These are phyloP conservation scores for Tetracladium maxilliforme DNA, from an alignment of 2,329 filamentous ascomycete species.

Conservation along the genomic window DNA sequence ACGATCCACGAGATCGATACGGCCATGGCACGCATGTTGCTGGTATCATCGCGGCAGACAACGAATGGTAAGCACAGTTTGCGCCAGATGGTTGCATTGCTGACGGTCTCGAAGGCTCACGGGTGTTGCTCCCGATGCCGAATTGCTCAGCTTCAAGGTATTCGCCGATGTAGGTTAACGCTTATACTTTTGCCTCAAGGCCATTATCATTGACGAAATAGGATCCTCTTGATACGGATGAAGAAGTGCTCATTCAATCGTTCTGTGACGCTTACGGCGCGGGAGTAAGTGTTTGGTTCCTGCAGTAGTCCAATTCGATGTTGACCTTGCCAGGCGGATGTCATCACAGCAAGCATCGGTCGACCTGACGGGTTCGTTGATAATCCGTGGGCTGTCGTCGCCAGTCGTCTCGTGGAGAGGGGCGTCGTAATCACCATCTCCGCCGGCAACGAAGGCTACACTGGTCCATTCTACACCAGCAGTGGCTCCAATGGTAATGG, in stretches of 20 bases:
- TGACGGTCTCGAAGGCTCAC: too few species aligned
- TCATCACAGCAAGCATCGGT: constrained; percentile 40
- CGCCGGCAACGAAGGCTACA: constrained; percentile 36
- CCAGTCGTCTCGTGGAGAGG: constrained; percentile 34
- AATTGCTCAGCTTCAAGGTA: constrained; percentile 16
- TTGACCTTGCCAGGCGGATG: too few species aligned
- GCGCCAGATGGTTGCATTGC: too few species aligned
- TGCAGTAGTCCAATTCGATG: too few species aligned
- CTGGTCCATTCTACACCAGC: too few species aligned
- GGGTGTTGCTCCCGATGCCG: constrained; percentile 18
- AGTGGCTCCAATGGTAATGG: too few species aligned
- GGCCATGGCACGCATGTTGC: constrained; percentile 15
- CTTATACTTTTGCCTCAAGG: too few species aligned
- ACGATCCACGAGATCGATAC: constrained; percentile 17
- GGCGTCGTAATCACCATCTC: constrained; percentile 37
- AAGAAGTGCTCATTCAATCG: constrained; percentile 1
- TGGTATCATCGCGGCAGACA: constrained; percentile 21
- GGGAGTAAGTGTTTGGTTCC: too few species aligned
- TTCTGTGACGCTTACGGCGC: constrained; percentile 1
- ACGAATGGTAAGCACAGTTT: constrained; percentile 10
- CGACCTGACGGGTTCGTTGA: constrained; percentile 34
- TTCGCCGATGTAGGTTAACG: constrained; percentile 10
- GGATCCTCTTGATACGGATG: too few species aligned
- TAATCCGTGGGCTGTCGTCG: constrained; percentile 31
- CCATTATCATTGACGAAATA: too few species aligned